Conservation (phyloP, 2,329 filamentous ascomycete species). For the Coniella vitis region DNA sequence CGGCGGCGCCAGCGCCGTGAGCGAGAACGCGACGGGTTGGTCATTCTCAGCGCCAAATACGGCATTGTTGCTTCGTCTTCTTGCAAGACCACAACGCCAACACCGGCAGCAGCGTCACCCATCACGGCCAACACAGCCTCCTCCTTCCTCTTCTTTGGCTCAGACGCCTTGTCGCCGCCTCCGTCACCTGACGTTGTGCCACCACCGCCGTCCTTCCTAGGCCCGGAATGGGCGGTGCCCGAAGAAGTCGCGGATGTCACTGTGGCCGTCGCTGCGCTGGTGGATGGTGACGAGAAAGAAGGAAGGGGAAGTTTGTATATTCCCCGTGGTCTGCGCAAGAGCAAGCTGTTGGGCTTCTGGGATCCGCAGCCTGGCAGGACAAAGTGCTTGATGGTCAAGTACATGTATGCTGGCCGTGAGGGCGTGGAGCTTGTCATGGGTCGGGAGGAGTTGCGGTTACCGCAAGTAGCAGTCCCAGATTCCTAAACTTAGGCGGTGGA, state of each 20-base stretch:
- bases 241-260: constrained; percentile 45
- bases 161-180: too few species aligned
- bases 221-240: constrained; percentile 22
- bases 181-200: neutral
- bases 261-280: constrained; percentile 38
- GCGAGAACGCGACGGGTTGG: constrained; percentile 33
- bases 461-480: too few species aligned
- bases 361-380: constrained; percentile 37
- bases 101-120: too few species aligned
- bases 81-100: too few species aligned
- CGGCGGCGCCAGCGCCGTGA: constrained; percentile 30
- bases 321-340: constrained; percentile 35
- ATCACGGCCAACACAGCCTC: too few species aligned
- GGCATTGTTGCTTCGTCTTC: constrained; percentile 25
- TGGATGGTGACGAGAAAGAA: constrained; percentile 27
- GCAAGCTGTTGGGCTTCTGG: constrained; percentile 42
- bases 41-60: constrained; percentile 43
- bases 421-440: constrained; percentile 30
- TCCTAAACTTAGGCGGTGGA: too few species aligned
- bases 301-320: constrained; percentile 29
- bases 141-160: too few species aligned
- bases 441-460: constrained; percentile 29
- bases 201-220: neutral
- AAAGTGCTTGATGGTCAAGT: constrained; percentile 41
- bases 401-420: constrained; percentile 32